A percentile compares a stretch with the other conserved stretches of the same genome.
Conservation (phyloP, 1,139 yeast genomes). For the Lizanozyma gosingica region DNA sequence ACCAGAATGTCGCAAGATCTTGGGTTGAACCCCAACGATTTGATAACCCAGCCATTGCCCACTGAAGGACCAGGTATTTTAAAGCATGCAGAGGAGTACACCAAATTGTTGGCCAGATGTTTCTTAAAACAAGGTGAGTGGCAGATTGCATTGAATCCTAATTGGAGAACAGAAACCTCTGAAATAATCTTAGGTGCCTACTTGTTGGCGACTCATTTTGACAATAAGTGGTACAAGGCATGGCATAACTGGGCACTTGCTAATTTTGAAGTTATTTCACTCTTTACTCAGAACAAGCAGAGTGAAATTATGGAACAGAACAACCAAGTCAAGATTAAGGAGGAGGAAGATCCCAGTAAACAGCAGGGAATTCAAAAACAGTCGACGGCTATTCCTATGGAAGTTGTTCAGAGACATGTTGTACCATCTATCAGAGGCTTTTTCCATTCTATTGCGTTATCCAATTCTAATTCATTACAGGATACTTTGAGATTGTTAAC, state of each 20-base stretch:
- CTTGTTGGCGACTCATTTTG: constrained; percentile 89
- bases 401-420: constrained; percentile 73
- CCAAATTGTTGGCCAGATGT: constrained; percentile 85
- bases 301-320: constrained; percentile 18
- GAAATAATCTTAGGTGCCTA: constrained; percentile 84
- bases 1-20: constrained; percentile 84
- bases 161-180: constrained; percentile 77
- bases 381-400: constrained; percentile 35
- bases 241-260: constrained; percentile 99
- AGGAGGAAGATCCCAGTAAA: constrained; percentile 6
- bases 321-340: constrained; percentile 8
- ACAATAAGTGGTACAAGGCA: constrained; percentile 90
- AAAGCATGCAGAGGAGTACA: constrained; percentile 72
- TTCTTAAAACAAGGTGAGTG: constrained; percentile 97
- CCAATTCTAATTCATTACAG: constrained; percentile 80
- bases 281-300: constrained; percentile 31
- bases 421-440: constrained; percentile 93
- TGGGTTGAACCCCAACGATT: constrained; percentile 69
- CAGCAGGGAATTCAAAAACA: constrained; percentile 7
- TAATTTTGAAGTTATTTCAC: constrained; percentile 86
- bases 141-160: constrained; percentile 74
- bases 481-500: constrained; percentile 87
- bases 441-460: constrained; percentile 86
- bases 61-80: constrained; percentile 66
- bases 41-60: constrained; percentile 83